Percentiles rank a stretch among this genome's conserved stretches.
Conservation (phyloP, 2,329 filamentous ascomycete species). For the Colletotrichum kahawae region DNA sequence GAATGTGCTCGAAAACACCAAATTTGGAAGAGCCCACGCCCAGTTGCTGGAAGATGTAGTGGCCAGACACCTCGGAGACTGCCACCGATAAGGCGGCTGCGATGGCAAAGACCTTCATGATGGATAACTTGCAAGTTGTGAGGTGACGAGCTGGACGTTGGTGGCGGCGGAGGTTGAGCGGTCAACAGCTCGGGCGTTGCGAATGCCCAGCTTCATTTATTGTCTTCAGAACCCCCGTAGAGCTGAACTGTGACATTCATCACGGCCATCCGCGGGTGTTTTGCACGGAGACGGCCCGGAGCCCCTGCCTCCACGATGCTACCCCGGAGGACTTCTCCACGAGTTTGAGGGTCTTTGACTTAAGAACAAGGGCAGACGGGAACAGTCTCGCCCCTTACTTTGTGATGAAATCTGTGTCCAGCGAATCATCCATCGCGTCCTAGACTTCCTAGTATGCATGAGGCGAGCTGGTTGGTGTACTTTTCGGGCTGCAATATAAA, state of each 20-base stretch:
- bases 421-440: neutral
- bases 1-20: slow-evolving; percentile 36
- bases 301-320: neutral
- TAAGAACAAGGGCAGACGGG: neutral
- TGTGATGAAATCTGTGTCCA: neutral
- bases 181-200: neutral
- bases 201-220: neutral
- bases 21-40: slow-evolving; percentile 29
- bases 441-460: neutral
- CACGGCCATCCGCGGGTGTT: neutral
- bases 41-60: slow-evolving; percentile 36
- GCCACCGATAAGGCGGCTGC: neutral
- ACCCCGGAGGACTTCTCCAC: neutral
- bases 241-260: neutral
- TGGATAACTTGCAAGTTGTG: neutral
- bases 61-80: slow-evolving; percentile 19
- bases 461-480: neutral
- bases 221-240: neutral
- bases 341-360: neutral
- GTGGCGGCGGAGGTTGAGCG: neutral
- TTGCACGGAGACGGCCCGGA: neutral
- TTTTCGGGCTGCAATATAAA: neutral
- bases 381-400: neutral
- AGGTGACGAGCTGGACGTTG: neutral
- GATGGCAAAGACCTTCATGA: slow-evolving; percentile 15